Conservation (phyloP, 2,329 filamentous ascomycete genomes). For the Verticillium klebahnii region DNA sequence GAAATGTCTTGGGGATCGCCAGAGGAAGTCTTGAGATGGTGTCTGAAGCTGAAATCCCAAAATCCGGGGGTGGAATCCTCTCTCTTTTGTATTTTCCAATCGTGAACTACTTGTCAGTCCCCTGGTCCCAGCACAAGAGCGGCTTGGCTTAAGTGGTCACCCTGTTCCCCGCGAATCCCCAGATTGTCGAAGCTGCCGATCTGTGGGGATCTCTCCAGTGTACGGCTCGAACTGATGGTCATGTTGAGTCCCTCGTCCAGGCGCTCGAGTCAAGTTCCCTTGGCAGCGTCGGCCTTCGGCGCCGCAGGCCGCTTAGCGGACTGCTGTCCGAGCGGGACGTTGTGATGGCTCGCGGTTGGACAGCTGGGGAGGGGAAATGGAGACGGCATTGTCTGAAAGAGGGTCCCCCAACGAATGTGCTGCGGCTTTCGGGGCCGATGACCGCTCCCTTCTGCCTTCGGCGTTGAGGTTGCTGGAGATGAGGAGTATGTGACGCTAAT, state of each 20-base stretch:
- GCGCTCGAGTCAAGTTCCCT: not conserved
- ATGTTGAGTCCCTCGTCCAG: not conserved
- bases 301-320: not conserved
- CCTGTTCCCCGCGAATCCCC: not conserved
- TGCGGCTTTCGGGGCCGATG: not conserved
- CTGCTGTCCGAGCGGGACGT: not conserved
- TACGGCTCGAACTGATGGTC: not conserved
- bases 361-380: not conserved
- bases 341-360: not conserved
- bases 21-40: not conserved
- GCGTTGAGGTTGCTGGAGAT: not conserved
- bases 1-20: not conserved
- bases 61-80: not conserved
- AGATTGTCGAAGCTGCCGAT: not conserved
- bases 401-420: not conserved
- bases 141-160: not conserved
- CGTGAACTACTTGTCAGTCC: not conserved
- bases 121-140: not conserved
- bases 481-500: not conserved
- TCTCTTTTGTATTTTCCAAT: not conserved
- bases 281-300: not conserved
- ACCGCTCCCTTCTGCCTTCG: not conserved
- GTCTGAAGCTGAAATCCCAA: not conserved
- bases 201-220: not conserved
- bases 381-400: too few species aligned